Base-by-base conservation (phyloP, 352 stramenopile species). In the Phytophthora fragariaefolia region DNA sequence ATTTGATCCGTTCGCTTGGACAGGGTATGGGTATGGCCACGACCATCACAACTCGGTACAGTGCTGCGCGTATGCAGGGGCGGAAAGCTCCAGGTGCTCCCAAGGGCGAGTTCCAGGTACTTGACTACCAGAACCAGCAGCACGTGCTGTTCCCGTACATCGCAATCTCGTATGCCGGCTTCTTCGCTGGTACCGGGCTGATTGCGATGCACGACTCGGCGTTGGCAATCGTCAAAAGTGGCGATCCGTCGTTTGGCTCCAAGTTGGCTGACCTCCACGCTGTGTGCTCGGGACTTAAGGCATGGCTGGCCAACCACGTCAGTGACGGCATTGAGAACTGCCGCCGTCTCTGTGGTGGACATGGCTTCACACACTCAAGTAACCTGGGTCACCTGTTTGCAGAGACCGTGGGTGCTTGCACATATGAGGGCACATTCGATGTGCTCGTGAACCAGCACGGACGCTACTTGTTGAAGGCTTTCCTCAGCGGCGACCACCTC, bases 391-490 rank as follows among this genome's bases (percentile, higher is more conserved):
- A 70, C 22, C 23, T 76, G 18, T 77, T 79, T 43, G 63, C 50
- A 8, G 77, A 85, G 65, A 63, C 64, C 1, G 76, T 90, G 2
- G 79, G 79, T 20, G 72, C 78, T 6, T 72, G 47, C 48, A 91
- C 83, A 22, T 89, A 77, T 58, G 83, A 91, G 65, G 83, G 83
- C 24, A 91, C 80, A 36, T 85, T 89, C 54, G 81, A 90, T 58
- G 81, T 91, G 49, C 71, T 91, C 20, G 76, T 87, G 43, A 74
- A 87, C 62, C 83, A 91, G 50, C 80, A 90, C 47, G 72, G 70
- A 9, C 76, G 76, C 18, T 90, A 79, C 58, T 56, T 91, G 34
- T 30, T 87, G 38, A 91, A 91, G 73, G 52, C 56, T 15, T 12
- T 75, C 13, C 57, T 79, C 74, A 45, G 34, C 22, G 58, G 49